Evolutionary conservation across 176 grass and related monocot species (phyloP).

Genomic region (Oryza glumipatula): DNA sequence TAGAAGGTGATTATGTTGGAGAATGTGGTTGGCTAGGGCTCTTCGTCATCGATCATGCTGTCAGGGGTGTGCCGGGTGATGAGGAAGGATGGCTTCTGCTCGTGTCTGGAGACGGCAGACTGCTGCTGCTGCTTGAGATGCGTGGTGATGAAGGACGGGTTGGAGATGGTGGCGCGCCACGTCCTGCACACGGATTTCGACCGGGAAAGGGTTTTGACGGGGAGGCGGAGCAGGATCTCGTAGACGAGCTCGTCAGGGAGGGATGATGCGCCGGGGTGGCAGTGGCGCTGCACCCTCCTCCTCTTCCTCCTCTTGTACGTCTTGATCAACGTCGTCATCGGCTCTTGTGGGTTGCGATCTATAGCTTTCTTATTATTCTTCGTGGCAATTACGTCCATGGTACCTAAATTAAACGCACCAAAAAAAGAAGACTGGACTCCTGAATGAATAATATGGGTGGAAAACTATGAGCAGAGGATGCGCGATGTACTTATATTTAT

Average conservation of each 20-base stretch:
- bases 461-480: too few species aligned
- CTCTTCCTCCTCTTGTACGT: background rate
- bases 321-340: background rate
- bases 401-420: too few species aligned
- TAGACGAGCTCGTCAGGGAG: background rate
- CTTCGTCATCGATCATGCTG: background rate
- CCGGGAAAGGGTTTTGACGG: background rate
- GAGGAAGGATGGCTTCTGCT: background rate
- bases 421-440: too few species aligned
- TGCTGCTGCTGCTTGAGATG: background rate
- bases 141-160: background rate
- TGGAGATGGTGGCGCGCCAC: background rate
- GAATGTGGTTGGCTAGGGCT: background rate
- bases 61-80: background rate
- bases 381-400: background rate
- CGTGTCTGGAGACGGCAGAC: background rate
- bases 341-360: background rate
- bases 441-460: too few species aligned
- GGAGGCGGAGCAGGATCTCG: conserved; percentile 13
- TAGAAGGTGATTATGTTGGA: background rate
- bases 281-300: too few species aligned
- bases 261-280: too few species aligned
- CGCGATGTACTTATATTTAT: too few species aligned
- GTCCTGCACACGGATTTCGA: background rate
- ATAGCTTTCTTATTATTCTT: background rate